These are phyloP conservation scores for Arthrobotrys pseudoclavata DNA, from an alignment of 2,329 filamentous ascomycete species.

Conservation along the genomic window DNA sequence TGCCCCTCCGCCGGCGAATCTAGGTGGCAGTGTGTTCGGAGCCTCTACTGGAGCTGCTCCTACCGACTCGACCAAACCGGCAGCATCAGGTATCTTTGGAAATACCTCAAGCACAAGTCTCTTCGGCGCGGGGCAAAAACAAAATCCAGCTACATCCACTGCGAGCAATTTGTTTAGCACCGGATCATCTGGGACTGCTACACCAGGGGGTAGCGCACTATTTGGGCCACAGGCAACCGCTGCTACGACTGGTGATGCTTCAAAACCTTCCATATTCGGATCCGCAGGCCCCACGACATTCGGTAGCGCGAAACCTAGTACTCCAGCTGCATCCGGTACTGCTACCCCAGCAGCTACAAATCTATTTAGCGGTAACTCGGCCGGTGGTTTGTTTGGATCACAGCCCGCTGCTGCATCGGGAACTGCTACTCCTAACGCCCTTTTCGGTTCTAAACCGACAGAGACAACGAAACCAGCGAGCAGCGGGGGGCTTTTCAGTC, in stretches of 20 bases:
- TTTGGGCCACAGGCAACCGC: conserved; percentile 41
- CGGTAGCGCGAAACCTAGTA: conserved; percentile 20
- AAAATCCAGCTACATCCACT: conserved; percentile 15
- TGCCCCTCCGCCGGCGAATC: conserved; percentile 36
- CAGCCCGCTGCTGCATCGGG: conserved; percentile 58
- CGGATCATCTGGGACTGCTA: conserved; percentile 34
- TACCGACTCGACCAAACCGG: conserved; percentile 37
- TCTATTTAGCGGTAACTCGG: conserved; percentile 22
- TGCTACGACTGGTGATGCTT: conserved; percentile 15
- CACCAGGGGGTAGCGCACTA: conserved; percentile 31
- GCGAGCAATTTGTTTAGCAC: conserved; percentile 34
- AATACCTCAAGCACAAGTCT: conserved; percentile 34
- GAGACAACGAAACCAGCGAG: conserved; percentile 64
- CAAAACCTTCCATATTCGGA: conserved; percentile 41
- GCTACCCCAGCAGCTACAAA: conserved; percentile 38
- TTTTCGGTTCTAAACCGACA: conserved; percentile 62
- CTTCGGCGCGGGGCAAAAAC: conserved; percentile 32
- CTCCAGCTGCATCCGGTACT: conserved; percentile 42
- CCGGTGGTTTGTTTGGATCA: conserved; percentile 22
- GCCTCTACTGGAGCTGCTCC: conserved; percentile 54
- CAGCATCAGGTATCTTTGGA: conserved; percentile 22
- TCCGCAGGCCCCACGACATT: conserved; percentile 5
- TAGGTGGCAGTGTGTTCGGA: conserved; percentile 37
- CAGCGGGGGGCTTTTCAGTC: conserved; percentile 66
- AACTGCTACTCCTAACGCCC: conserved; percentile 57